Evolutionary conservation across 371 early-diverging fungal species (phyloP), one percentile per base, ranked within the genome.

Genomic region (Mucor velutinosus): DNA sequence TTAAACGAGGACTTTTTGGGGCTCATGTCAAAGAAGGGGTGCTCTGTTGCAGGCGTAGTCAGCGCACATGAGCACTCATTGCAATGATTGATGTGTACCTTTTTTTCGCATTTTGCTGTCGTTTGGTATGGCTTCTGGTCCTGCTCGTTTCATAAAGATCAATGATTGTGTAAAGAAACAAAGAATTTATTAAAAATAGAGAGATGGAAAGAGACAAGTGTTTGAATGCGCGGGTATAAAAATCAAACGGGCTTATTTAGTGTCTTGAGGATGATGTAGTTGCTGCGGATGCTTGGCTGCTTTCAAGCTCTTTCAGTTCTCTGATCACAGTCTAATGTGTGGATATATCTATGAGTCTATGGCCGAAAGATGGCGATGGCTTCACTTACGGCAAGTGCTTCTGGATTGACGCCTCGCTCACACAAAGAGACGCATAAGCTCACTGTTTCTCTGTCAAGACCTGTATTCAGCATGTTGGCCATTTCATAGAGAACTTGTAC

Each of bases 391-490:
- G 75, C 71, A 27, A 74, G 57, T 27, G 75, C 75, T 60, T 74
- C 75, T 45, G 75, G 75, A 63, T 74, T 74, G 4, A 71, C 68
- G 27, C 75, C 75, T 65, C 65, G 41, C 60, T 74, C 75, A 35
- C 75, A 71, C 35, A 74, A 62, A 6, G 75, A 74, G 2, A 74
- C 57, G 58, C 75, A 74, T 27, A 71, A 60, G 23, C 64, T 58
- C 25, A 74, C 23, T 32, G 71, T 62, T 49, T 74, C 66, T 57
- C 71, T 19, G 57, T 74, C 75, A 5, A 74, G 49, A 11, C 67
- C 71, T 15, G 75, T 67, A 30, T 74, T 74, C 41, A 74, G 56
- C 21, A 74, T 45, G 32, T 25, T 65, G 1, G 75, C 67, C 68
- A 74, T 71, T 25, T 74, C 75, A 17, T 41, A 47, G 29, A 73